Conservation (phyloP, 805 yeast species). For the Saturnispora gosingensis region DNA sequence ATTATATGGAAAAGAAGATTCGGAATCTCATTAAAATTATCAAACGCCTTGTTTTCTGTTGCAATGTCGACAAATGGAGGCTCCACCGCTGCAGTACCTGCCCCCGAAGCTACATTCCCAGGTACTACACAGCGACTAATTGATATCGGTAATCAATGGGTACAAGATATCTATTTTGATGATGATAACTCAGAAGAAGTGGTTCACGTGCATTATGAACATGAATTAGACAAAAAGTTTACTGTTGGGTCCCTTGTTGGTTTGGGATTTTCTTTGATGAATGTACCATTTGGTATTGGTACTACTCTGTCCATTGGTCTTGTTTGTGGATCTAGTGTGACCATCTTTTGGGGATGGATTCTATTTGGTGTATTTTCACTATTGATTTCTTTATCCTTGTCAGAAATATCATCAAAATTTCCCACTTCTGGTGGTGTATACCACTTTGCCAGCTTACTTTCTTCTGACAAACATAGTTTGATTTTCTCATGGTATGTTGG, state of each 20-base stretch:
- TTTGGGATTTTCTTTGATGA: conserved; percentile 71
- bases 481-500: conserved; percentile 71
- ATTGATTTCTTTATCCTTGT: conserved; percentile 59
- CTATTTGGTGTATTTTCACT: conserved; percentile 55
- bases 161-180: conserved; percentile 28
- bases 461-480: conserved; percentile 47
- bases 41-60: neutral
- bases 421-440: conserved; percentile 73
- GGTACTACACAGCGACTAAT: neutral
- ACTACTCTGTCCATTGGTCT: conserved; percentile 64
- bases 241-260: conserved; percentile 68
- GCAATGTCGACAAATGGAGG: neutral
- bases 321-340: conserved; percentile 68
- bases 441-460: conserved; percentile 65
- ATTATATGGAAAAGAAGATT: neutral
- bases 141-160: conserved; percentile 22
- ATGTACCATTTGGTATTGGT: conserved; percentile 71
- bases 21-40: neutral
- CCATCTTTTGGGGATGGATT: conserved; percentile 69
- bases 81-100: neutral
- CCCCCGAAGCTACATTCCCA: neutral
- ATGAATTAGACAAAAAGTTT: conserved; percentile 57
- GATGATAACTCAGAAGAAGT: conserved; percentile 46
- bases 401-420: conserved; percentile 69
- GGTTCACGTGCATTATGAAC: conserved; percentile 67